A percentile compares a stretch with the other conserved stretches of the same genome.
phyloP scores from a whole-genome alignment of 345 rosid species.

The Rhizophora mangle region DNA sequence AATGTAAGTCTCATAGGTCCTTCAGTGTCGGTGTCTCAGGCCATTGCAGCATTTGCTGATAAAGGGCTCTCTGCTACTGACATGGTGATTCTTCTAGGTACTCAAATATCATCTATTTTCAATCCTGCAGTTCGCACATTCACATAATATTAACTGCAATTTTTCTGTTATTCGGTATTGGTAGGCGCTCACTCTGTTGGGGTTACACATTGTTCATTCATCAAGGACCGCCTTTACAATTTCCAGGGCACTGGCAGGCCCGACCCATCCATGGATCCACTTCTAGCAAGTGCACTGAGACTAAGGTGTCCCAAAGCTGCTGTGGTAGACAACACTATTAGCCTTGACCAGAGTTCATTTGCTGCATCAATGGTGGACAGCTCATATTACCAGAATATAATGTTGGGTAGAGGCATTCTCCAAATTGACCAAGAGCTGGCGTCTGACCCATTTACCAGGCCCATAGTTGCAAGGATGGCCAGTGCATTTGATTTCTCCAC shows the following conservation, averaged over 20 bases:
- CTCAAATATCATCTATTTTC: neutral
- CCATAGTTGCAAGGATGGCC: constrained; percentile 24
- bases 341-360: constrained; percentile 30
- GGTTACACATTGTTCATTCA: constrained; percentile 41
- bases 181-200: constrained; percentile 58
- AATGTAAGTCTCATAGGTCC: constrained; percentile 51
- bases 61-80: constrained; percentile 40
- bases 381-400: constrained; percentile 26
- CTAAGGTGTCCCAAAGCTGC: constrained; percentile 30
- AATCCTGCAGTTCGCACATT: neutral
- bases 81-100: constrained; percentile 65
- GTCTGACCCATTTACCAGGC: constrained; percentile 22
- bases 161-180: neutral
- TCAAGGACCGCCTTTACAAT: constrained; percentile 39
- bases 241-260: constrained; percentile 28
- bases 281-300: constrained; percentile 22
- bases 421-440: constrained; percentile 36
- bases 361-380: constrained; percentile 21
- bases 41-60: constrained; percentile 34
- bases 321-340: constrained; percentile 18
- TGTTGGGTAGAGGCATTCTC: constrained; percentile 31
- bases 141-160: neutral
- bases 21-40: constrained; percentile 38
- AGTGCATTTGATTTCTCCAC: constrained; percentile 16
- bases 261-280: constrained; percentile 41